These are phyloP conservation scores for Fusarium hainanense DNA, from an alignment of 2,329 filamentous ascomycete species.

Conservation along the genomic window DNA sequence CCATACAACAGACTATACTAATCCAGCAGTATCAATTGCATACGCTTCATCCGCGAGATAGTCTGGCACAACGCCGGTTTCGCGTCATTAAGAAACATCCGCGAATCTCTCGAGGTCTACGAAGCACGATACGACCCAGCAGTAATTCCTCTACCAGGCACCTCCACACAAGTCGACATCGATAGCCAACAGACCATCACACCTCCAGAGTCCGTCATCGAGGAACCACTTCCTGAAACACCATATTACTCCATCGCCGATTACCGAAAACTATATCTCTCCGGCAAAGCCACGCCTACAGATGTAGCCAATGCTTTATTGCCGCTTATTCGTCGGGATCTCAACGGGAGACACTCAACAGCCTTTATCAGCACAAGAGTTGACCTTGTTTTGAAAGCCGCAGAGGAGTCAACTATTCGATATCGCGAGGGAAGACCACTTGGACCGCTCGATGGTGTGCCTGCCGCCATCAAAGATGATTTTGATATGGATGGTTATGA, in stretches of 20 bases:
- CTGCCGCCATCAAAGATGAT: slow-evolving; percentile 80
- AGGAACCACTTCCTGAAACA: neutral
- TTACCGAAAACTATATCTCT: slow-evolving; percentile 58
- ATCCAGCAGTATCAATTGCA: slow-evolving; percentile 17
- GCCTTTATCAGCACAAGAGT: slow-evolving; percentile 58
- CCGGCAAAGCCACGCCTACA: slow-evolving; percentile 57
- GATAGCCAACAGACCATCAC: neutral
- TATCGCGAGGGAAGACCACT: slow-evolving; percentile 66
- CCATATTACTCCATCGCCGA: slow-evolving; percentile 55
- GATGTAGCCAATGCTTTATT: slow-evolving; percentile 58
- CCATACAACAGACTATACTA: too few relatives aligned
- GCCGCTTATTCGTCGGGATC: slow-evolving; percentile 58
- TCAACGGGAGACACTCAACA: slow-evolving; percentile 53
- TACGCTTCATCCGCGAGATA: slow-evolving; percentile 32
- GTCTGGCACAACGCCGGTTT: slow-evolving; percentile 73
- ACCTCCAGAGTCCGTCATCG: neutral
- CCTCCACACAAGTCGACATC: neutral
- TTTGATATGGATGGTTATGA: slow-evolving; percentile 78
- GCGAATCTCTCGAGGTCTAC: slow-evolving; percentile 61
- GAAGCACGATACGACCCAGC: slow-evolving; percentile 60
- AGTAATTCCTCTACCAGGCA: slow-evolving; percentile 52
- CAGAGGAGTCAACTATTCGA: slow-evolving; percentile 57
- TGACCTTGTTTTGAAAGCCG: slow-evolving; percentile 55
- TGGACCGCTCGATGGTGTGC: slow-evolving; percentile 76
- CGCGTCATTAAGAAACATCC: slow-evolving; percentile 63